Evolutionary conservation across 305 asterid species (phyloP).

Genomic region (Caryopteris hybrid): DNA sequence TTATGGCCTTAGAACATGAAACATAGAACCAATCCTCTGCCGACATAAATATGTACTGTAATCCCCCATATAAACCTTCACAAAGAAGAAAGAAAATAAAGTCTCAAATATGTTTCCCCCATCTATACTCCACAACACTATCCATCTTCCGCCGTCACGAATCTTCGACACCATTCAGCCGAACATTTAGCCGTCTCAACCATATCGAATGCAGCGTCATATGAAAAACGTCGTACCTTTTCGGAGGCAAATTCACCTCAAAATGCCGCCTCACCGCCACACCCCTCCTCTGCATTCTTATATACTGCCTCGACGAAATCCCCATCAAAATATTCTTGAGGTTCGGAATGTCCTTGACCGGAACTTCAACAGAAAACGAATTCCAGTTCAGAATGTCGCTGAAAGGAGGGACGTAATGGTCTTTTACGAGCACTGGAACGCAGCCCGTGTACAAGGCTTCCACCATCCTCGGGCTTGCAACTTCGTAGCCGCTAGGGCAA

Average conservation of each 20-base stretch:
- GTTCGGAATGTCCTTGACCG: constrained; percentile 52
- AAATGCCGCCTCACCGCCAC: constrained; percentile 58
- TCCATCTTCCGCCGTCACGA: constrained; percentile 8
- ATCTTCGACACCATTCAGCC: constrained; percentile 35
- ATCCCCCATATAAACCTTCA: no score
- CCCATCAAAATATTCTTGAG: constrained; percentile 53
- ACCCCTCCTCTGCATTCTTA: constrained; percentile 77
- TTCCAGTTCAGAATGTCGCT: constrained; percentile 78
- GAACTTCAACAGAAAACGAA: constrained; percentile 46
- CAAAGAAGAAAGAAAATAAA: no score
- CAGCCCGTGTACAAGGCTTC: constrained; percentile 64
- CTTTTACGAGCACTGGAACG: constrained; percentile 64
- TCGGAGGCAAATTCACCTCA: constrained; percentile 66
- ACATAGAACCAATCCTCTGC: no score
- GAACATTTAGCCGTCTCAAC: constrained; percentile 61
- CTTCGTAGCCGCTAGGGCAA: constrained; percentile 76
- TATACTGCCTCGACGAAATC: constrained; percentile 62
- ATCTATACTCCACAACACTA: not conserved
- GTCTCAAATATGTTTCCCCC: no score
- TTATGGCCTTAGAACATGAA: no score
- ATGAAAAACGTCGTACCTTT: constrained; percentile 74
- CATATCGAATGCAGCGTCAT: constrained; percentile 90
- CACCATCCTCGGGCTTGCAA: constrained; percentile 66
- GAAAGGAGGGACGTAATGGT: constrained; percentile 67
- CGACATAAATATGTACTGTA: no score